Evolutionary conservation across 2,329 filamentous ascomycete species (phyloP), one percentile per base, ranked within the genome.

Genomic region (Ophiostoma perfectum): DNA sequence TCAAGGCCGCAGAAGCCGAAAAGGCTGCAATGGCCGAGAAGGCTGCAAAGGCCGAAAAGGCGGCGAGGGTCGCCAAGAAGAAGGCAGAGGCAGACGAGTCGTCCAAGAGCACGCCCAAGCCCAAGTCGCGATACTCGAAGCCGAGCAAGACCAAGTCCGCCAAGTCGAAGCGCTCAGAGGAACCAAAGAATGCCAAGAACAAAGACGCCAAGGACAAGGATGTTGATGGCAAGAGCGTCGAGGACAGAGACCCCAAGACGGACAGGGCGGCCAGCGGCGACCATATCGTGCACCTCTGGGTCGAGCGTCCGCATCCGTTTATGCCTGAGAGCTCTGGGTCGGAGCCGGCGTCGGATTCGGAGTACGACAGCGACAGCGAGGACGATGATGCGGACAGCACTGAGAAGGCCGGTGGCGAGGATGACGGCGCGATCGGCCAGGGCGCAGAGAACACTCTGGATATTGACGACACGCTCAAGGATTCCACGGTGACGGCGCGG

Each of bases 381-480:
- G 8, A 9, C 16, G 62, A 64, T 4, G 58, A 62, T 4, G 58
- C 36, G 27, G 27, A 27, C 27, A 27, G 27, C 27, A 27, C 27
- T 27, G 27, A 27, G 27, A 27, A 27, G 27, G 27, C 27, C 45
- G 45, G 11, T 16, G 45, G 45, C 14, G 16, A 18, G 2, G 12
- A 62, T n/a, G 38, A n/a, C 38, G 58, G 58, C 9, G 38, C 58
- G 12, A 62, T 62, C 14, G 58, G 58, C 38, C 58, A 62, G 58
- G 58, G 58, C 12, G 38, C 58, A 39, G 64, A 65, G 44, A 65
- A 47, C 14, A 49, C 44, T 14, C 44, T 65, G 41, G 64, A 65
- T 36, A 49, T 65, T n/a, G 64, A 65, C 64, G 64, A 65, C 64
- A 49, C 42, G 11, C 64, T 65, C 44, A 65, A 65, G 36, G 64